Evolutionary conservation across 2,329 filamentous ascomycete genomes (phyloP).

Genomic region (Aaosphaeria arxii): DNA sequence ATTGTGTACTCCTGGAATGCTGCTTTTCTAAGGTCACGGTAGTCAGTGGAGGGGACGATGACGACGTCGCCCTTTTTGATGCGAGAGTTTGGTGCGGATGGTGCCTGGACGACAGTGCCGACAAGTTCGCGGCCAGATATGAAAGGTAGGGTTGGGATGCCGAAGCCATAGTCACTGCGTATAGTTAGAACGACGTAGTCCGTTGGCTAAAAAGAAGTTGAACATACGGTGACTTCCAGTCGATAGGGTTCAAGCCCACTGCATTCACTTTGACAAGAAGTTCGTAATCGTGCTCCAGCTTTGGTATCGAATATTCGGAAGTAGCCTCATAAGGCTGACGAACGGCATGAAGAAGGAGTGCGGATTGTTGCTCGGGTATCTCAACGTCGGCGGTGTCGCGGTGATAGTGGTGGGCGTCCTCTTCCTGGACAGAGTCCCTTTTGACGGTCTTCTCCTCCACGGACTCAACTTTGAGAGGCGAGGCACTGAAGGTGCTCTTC

Average conservation of each 20-base stretch:
- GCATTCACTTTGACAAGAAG: conserved; percentile 61
- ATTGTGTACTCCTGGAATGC: conserved; percentile 70
- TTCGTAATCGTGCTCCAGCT: conserved; percentile 47
- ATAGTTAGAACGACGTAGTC: neutral
- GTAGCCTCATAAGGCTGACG: conserved; percentile 51
- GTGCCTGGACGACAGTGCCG: conserved; percentile 57
- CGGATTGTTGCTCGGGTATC: conserved; percentile 40
- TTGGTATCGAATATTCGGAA: conserved; percentile 47
- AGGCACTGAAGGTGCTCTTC: conserved; percentile 3
- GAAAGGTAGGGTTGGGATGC: conserved; percentile 65
- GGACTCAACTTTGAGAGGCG: neutral
- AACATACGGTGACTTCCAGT: conserved; percentile 69
- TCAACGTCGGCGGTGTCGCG: conserved; percentile 1
- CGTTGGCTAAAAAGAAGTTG: neutral
- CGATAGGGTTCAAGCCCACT: conserved; percentile 73
- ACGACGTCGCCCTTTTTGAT: conserved; percentile 43
- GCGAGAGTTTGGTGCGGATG: conserved; percentile 34
- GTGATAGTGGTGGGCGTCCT: conserved; percentile 7
- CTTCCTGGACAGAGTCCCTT: neutral
- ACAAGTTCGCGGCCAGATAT: conserved; percentile 69
- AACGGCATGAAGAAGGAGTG: conserved; percentile 50
- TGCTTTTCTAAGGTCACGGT: conserved; percentile 68
- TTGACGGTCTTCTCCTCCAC: neutral
- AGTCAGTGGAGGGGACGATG: conserved; percentile 70
- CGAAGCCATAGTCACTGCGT: conserved; percentile 66